Base-by-base conservation (phyloP, 805 yeast species). In the Komagataella mondaviorum region DNA sequence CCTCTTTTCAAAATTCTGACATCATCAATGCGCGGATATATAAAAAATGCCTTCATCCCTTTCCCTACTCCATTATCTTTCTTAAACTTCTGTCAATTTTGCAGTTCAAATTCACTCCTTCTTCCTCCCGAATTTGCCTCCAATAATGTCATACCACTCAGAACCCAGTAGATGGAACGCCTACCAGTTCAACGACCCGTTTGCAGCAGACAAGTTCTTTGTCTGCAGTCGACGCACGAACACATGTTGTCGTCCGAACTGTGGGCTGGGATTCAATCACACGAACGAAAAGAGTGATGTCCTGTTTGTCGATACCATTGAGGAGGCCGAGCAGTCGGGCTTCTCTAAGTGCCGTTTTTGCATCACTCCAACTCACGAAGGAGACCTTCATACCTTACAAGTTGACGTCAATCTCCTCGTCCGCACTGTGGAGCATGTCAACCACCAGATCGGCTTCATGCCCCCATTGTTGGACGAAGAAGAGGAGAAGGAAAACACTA, bases 191-290 rank as follows among this genome's bases (percentile, higher is more conserved):
- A 70, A 75, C 53, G 88, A 82, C 59, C 85, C 88, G 1, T 78
- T 78, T 57, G 83, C 86, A 10, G 75, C 83, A 0, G 76, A 76
- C 46, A 66, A 77, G 23, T 83, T 83, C 56, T 65, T 70, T 49
- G 83, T 79, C 20, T 71, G 80, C 57, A 72, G 74, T 60, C 67
- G 67, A 53, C 61, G 65, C 30, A 63, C 63, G 23, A 67, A 68
- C 51, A 56, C 59, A n/a, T 73, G 76, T 49, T 83, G 89, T 57
- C 77, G 87, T 49, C 88, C 90, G 5, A 83, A 79, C 59, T 84
- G 90, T 63, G 86, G 80, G 52, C 51, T 63, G 54, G 66, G 64
- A 10, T 65, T 71, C 45, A 69, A 71, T 23, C 66, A 67, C 23
- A 66, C 72, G 53, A 68, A 71, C 57, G 62, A 75, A 56, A 66